phyloP scores from a whole-genome alignment of 164 flowering plant species.

The Magnolia kwangsiensis region DNA sequence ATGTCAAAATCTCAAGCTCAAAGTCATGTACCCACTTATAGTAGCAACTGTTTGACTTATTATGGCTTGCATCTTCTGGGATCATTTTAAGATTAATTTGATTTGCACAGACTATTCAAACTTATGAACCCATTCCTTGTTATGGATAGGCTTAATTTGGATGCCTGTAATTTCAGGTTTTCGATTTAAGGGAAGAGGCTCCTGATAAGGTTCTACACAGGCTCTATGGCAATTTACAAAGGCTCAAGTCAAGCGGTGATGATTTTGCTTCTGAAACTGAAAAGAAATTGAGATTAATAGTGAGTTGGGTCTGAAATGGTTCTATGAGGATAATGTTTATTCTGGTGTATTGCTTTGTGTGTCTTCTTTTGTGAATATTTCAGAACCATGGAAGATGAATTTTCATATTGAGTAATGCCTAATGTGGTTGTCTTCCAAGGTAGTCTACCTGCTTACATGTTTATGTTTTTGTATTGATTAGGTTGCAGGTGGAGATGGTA shows the following conservation, averaged over 20 bases:
- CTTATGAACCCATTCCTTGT: background rate
- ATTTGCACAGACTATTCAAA: background rate
- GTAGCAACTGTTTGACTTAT: too few species aligned
- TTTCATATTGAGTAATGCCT: background rate
- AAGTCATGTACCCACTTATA: too few species aligned
- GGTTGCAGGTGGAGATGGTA: slow-evolving; percentile 99
- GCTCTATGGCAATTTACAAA: slow-evolving; percentile 54
- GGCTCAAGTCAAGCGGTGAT: slow-evolving; percentile 42
- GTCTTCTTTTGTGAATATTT: background rate
- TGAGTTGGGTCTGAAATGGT: slow-evolving; percentile 34
- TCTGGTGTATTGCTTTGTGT: background rate
- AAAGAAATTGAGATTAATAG: slow-evolving; percentile 61
- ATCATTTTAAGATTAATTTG: background rate
- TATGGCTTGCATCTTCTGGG: background rate
- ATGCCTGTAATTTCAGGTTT: slow-evolving; percentile 43
- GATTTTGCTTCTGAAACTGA: slow-evolving; percentile 40
- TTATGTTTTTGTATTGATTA: slow-evolving; percentile 21
- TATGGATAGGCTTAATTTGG: background rate
- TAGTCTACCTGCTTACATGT: background rate
- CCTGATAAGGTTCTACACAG: slow-evolving; percentile 66
- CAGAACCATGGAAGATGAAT: background rate
- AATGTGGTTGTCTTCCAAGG: background rate
- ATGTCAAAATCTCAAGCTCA: too few species aligned
- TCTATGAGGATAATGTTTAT: background rate
- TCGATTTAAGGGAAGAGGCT: slow-evolving; percentile 59